These are phyloP conservation scores for Phytopythium boreale DNA, from an alignment of 352 stramenopile species.

Conservation along the genomic window DNA sequence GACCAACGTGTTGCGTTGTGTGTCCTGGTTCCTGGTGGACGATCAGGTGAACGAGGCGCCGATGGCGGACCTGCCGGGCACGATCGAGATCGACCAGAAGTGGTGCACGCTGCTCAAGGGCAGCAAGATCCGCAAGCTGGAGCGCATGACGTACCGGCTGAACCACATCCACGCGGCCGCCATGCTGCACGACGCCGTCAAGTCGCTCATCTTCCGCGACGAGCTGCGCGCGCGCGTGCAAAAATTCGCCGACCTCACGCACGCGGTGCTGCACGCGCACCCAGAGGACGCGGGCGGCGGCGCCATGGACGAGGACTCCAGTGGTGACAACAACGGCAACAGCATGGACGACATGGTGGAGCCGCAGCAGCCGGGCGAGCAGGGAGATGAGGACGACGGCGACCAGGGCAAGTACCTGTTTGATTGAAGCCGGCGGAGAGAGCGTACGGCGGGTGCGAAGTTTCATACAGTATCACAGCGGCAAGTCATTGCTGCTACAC, in stretches of 20 bases:
- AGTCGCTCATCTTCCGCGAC: conserved; percentile 56
- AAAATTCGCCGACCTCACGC: conserved; percentile 45
- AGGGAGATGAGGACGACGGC: background rate
- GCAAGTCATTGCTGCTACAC: too few relatives aligned
- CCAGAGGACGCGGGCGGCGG: background rate
- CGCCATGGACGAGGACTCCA: background rate
- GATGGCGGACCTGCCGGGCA: conserved; percentile 40
- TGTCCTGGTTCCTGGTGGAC: background rate
- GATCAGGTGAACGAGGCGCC: conserved; percentile 38
- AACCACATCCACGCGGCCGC: conserved; percentile 50
- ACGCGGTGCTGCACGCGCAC: conserved; percentile 7
- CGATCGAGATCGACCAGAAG: conserved; percentile 52
- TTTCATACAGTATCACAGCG: too few relatives aligned
- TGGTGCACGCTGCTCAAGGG: conserved; percentile 44
- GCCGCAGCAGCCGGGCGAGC: background rate
- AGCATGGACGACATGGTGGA: background rate
- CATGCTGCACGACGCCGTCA: conserved; percentile 47
- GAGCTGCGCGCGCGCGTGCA: conserved; percentile 47
- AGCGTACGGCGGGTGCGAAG: too few relatives aligned
- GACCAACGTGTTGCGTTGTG: background rate
- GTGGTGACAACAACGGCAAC: background rate
- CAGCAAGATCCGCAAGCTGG: conserved; percentile 49
- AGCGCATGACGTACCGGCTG: conserved; percentile 39
- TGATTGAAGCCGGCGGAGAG: background rate
- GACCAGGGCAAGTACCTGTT: conserved; percentile 5